A percentile compares a stretch with the other conserved stretches of the same genome.
Conservation (phyloP, 1,139 yeast genomes). For the Yamadazyma dushanensis region DNA sequence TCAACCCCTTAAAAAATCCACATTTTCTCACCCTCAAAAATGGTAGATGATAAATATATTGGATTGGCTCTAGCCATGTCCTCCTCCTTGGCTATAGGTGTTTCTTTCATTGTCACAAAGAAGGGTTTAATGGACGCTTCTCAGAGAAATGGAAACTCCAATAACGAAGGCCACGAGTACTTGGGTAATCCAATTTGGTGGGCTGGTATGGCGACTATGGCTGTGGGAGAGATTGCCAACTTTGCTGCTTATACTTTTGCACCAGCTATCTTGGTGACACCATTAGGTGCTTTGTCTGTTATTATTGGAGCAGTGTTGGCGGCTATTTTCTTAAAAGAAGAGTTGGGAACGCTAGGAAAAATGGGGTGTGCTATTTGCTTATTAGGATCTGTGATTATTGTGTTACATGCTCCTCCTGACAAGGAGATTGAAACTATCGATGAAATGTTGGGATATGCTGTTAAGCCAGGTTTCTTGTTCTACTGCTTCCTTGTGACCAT, state of each 20-base stretch:
- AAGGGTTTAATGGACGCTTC: conserved; percentile 80
- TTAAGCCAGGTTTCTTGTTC: conserved; percentile 74
- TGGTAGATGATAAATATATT: conserved; percentile 78
- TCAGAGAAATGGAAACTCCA: conserved; percentile 56
- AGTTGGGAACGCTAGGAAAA: conserved; percentile 84
- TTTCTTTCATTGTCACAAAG: conserved; percentile 86
- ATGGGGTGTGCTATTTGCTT: conserved; percentile 93
- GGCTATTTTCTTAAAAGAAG: conserved; percentile 80
- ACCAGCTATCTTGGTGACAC: conserved; percentile 90
- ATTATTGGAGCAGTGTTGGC: conserved; percentile 92
- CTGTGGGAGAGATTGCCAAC: conserved; percentile 87
- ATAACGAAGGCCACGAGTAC: conserved; percentile 72
- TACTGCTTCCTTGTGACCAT: conserved; percentile 62
- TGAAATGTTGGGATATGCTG: conserved; percentile 79
- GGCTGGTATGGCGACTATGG: conserved; percentile 93
- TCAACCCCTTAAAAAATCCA: no score
- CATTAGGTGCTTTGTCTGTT: conserved; percentile 86
- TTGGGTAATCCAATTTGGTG: conserved; percentile 90
- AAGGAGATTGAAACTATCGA: conserved; percentile 87
- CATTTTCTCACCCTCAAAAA: conserved; percentile 11
- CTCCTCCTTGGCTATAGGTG: conserved; percentile 87
- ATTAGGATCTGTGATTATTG: conserved; percentile 87
- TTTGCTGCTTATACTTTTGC: conserved; percentile 96
- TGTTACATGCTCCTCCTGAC: conserved; percentile 91
- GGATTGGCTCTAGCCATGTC: conserved; percentile 88